Evolutionary conservation across 441 rosid species (phyloP).

Genomic region (Populus hybrid): DNA sequence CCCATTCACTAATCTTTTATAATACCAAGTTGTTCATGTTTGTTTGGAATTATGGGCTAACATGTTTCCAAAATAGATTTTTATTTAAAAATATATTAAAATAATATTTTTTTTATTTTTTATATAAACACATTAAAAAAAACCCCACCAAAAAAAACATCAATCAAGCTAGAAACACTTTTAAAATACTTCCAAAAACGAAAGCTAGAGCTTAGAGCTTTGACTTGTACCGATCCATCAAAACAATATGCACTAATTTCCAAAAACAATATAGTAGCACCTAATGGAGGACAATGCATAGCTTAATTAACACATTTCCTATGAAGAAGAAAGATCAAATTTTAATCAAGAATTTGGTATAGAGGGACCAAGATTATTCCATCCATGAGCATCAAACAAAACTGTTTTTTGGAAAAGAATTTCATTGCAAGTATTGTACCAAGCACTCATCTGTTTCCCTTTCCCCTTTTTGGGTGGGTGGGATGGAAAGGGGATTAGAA

Average conservation of each 20-base stretch:
- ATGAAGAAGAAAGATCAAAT: neutral
- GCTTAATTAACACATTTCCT: neutral
- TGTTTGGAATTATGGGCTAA: too few species aligned
- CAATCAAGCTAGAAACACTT: too few species aligned
- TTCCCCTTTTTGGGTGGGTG: neutral
- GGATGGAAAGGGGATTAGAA: neutral
- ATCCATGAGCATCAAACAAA: neutral
- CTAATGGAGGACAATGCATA: neutral
- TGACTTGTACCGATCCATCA: neutral
- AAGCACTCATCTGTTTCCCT: neutral
- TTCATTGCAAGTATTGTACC: neutral
- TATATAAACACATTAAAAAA: too few species aligned
- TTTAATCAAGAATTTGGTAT: too few species aligned
- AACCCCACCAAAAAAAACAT: too few species aligned
- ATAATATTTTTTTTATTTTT: too few species aligned
- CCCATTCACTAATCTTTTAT: neutral
- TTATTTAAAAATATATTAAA: too few species aligned
- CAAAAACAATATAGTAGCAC: too few species aligned
- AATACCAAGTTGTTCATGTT: rapidly evolving
- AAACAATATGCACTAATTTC: neutral
- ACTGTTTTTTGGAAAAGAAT: neutral
- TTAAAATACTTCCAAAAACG: too few species aligned
- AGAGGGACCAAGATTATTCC: neutral
- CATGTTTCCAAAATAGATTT: too few species aligned
- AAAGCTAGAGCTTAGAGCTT: too few species aligned